A percentile compares a stretch with the other conserved stretches of the same genome.
phyloP scores from a whole-genome alignment of 2,329 filamentous ascomycete genomes.

The Leptosphaerulina australis region DNA sequence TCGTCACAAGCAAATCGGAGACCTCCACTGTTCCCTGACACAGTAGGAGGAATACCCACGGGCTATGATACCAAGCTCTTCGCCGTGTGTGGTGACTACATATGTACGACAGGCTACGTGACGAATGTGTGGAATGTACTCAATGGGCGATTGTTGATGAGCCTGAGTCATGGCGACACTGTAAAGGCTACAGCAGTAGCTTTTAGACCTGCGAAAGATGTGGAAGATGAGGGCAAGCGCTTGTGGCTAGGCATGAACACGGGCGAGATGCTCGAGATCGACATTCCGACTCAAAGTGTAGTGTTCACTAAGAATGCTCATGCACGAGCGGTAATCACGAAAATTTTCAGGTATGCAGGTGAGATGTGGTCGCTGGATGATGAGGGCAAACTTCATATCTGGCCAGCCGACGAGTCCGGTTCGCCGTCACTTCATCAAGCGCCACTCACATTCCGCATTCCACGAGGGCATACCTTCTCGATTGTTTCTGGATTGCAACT shows the following conservation, averaged over 20 bases:
- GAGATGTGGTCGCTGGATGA: constrained; percentile 96
- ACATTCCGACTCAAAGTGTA: constrained; percentile 75
- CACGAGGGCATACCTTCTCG: constrained; percentile 84
- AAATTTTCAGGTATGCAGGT: constrained; percentile 83
- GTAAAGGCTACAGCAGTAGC: constrained; percentile 79
- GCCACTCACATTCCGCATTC: constrained; percentile 78
- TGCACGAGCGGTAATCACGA: constrained; percentile 76
- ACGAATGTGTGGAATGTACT: constrained; percentile 87
- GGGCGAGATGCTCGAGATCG: constrained; percentile 88
- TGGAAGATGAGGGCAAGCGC: constrained; percentile 78
- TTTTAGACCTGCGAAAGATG: constrained; percentile 81
- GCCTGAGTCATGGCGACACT: constrained; percentile 81
- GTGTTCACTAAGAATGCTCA: constrained; percentile 76
- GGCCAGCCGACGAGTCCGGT: constrained; percentile 78
- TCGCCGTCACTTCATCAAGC: constrained; percentile 75
- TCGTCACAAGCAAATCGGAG: constrained; percentile 82
- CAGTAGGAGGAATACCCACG: constrained; percentile 76
- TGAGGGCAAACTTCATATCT: constrained; percentile 82
- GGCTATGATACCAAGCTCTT: constrained; percentile 87
- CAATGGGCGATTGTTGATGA: constrained; percentile 82
- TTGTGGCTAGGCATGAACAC: constrained; percentile 90
- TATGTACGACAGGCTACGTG: constrained; percentile 84
- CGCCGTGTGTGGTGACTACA: constrained; percentile 84
- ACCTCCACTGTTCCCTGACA: constrained; percentile 74
- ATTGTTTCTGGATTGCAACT: constrained; percentile 83